These are phyloP conservation scores for Ochromonadaceae sp. DNA, from an alignment of 352 stramenopile species.

Conservation along the genomic window DNA sequence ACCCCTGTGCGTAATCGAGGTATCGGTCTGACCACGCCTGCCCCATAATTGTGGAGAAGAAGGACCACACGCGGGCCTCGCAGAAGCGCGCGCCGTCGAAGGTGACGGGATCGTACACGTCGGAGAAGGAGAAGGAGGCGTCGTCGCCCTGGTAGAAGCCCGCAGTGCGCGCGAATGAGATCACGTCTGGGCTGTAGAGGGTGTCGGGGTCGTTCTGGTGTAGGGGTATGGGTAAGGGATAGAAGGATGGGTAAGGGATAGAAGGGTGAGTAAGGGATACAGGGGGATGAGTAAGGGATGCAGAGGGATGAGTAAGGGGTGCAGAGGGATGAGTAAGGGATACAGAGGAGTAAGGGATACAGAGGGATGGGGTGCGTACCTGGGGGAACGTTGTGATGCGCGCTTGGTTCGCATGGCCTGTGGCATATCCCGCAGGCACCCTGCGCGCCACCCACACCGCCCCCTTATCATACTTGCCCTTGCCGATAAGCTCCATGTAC, in stretches of 20 bases:
- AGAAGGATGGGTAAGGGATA: slow-evolving; percentile 31
- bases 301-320: too few species aligned
- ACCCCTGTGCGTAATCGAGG: slow-evolving; percentile 37
- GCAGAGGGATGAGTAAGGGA: too few species aligned
- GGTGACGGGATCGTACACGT: slow-evolving; percentile 38
- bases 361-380: too few species aligned
- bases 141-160: slow-evolving; percentile 33
- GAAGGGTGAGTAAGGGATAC: slow-evolving; percentile 32
- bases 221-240: slow-evolving; percentile 31
- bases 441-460: slow-evolving; percentile 40
- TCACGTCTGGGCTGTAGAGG: slow-evolving; percentile 37
- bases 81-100: slow-evolving; percentile 35
- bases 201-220: slow-evolving; percentile 34
- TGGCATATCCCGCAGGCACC: slow-evolving; percentile 37
- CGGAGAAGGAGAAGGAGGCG: slow-evolving; percentile 40
- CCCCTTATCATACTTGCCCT: slow-evolving; percentile 33
- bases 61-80: slow-evolving; percentile 42
- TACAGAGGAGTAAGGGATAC: too few species aligned
- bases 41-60: slow-evolving; percentile 34
- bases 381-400: slow-evolving; percentile 19
- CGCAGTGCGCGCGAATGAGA: slow-evolving; percentile 39
- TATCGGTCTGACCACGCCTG: slow-evolving; percentile 32
- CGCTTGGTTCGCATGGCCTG: slow-evolving; percentile 44
- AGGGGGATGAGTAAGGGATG: too few species aligned
- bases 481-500: slow-evolving; percentile 43